Conservation (phyloP, 805 yeast genomes). For the Saccharomycopsis microspora region DNA sequence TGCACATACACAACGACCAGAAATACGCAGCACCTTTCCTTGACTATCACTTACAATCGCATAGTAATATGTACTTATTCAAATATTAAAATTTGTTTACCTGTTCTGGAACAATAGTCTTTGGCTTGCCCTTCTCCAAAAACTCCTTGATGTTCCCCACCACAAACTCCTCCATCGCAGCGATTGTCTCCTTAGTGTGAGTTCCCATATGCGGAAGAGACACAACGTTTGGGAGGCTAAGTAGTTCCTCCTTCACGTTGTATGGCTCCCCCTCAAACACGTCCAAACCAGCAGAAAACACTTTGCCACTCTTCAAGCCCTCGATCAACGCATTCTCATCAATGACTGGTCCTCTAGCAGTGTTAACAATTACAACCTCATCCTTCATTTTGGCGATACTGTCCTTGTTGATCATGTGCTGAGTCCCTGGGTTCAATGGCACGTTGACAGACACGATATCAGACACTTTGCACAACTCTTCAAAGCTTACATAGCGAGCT, state of each 20-base stretch:
- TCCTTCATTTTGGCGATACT: slow-evolving; percentile 61
- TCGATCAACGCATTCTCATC: slow-evolving; percentile 50
- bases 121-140: slow-evolving; percentile 55
- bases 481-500: slow-evolving; percentile 61
- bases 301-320: slow-evolving; percentile 49
- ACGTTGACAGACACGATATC: slow-evolving; percentile 68
- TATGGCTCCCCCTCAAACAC: slow-evolving; percentile 67
- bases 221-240: slow-evolving; percentile 54
- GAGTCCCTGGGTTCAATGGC: slow-evolving; percentile 66
- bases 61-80: not conserved
- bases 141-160: slow-evolving; percentile 54
- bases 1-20: too few relatives aligned
- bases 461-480: slow-evolving; percentile 49
- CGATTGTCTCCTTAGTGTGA: slow-evolving; percentile 59
- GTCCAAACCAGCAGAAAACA: slow-evolving; percentile 61
- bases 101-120: slow-evolving; percentile 75
- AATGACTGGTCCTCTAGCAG: slow-evolving; percentile 81
- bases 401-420: slow-evolving; percentile 53
- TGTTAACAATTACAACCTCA: slow-evolving; percentile 60
- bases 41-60: not conserved
- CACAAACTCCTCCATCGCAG: slow-evolving; percentile 71
- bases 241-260: slow-evolving; percentile 49
- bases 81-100: slow-evolving; percentile 22
- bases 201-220: slow-evolving; percentile 90
- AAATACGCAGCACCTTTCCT: too few relatives aligned